phyloP scores from a whole-genome alignment of 331 rosid species.

The Rhamnella rubrinervis region DNA sequence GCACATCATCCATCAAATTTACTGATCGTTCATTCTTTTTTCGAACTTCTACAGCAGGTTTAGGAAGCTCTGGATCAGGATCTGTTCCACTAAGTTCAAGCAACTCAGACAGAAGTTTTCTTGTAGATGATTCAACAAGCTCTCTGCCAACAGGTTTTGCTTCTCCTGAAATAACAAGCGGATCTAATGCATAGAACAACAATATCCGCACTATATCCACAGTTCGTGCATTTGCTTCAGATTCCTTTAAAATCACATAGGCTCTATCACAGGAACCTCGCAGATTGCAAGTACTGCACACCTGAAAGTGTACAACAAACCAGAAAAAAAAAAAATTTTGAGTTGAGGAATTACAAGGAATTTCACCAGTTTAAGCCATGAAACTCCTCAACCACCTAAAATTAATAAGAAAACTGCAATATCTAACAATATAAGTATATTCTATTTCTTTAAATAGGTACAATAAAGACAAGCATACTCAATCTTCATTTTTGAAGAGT shows the following conservation, averaged over 20 bases:
- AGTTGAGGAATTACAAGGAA: neutral
- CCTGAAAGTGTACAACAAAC: conserved; percentile 42
- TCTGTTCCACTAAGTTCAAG: conserved; percentile 60
- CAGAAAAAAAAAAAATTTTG: neutral
- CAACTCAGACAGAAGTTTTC: conserved; percentile 68
- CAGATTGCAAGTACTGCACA: conserved; percentile 73
- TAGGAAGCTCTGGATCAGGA: conserved; percentile 47
- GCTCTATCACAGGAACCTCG: conserved; percentile 93
- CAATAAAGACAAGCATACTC: neutral
- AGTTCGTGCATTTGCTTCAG: conserved; percentile 72
- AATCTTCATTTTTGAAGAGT: neutral
- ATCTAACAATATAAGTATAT: neutral
- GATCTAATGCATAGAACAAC: conserved; percentile 71
- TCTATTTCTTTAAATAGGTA: too few species aligned
- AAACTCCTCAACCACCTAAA: neutral
- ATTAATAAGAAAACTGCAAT: neutral
- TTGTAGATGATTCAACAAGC: conserved; percentile 65
- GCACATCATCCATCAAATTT: conserved; percentile 22
- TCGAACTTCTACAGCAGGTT: conserved; percentile 29
- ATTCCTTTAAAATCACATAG: conserved; percentile 61
- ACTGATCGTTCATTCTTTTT: conserved; percentile 25
- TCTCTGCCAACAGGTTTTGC: conserved; percentile 70
- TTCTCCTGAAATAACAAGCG: conserved; percentile 64
- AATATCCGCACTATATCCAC: conserved; percentile 87
- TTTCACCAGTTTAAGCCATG: neutral